phyloP scores from a whole-genome alignment of 2,329 filamentous ascomycete genomes.

The Fusarium fracticaudum region DNA sequence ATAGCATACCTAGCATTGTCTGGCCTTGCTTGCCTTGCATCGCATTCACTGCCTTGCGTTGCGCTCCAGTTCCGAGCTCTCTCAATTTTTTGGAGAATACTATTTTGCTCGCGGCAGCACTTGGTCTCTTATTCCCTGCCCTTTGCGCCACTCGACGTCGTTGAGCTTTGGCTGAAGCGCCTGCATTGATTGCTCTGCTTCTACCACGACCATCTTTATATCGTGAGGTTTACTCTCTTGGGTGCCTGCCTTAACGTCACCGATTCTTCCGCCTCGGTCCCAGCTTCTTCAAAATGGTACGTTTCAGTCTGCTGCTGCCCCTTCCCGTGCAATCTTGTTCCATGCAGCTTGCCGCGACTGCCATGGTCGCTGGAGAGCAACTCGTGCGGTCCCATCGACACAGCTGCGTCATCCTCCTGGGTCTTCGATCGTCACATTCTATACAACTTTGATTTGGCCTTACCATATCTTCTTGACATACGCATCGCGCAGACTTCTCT shows the following conservation, averaged over 20 bases:
- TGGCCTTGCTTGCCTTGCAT: constrained; percentile 14
- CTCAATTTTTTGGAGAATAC: constrained; percentile 26
- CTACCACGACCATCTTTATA: constrained; percentile 22
- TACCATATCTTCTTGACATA: not conserved
- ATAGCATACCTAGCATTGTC: constrained; percentile 6
- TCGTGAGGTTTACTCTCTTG: constrained; percentile 16
- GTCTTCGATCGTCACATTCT: not conserved
- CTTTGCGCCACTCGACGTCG: constrained; percentile 26
- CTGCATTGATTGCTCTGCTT: constrained; percentile 8
- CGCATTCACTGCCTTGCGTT: constrained; percentile 24
- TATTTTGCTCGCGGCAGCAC: constrained; percentile 6
- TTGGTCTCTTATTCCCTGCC: constrained; percentile 3
- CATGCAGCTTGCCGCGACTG: constrained; percentile 31
- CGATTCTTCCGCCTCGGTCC: constrained; percentile 18
- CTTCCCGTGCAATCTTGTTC: constrained; percentile 9
- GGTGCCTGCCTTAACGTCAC: constrained; percentile 8
- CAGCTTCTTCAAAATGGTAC: constrained; percentile 38
- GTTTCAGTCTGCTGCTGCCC: constrained; percentile 10
- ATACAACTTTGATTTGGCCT: constrained; percentile 7
- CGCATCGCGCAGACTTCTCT: constrained; percentile 19
- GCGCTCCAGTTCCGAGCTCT: constrained; percentile 10
- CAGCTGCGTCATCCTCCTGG: constrained; percentile 34
- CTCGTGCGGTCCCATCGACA: constrained; percentile 14
- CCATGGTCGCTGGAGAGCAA: constrained; percentile 13
- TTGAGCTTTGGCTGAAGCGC: constrained; percentile 28